Evolutionary conservation across 257 asterid genomes (phyloP).

Genomic region (Euphrasia confusa): DNA sequence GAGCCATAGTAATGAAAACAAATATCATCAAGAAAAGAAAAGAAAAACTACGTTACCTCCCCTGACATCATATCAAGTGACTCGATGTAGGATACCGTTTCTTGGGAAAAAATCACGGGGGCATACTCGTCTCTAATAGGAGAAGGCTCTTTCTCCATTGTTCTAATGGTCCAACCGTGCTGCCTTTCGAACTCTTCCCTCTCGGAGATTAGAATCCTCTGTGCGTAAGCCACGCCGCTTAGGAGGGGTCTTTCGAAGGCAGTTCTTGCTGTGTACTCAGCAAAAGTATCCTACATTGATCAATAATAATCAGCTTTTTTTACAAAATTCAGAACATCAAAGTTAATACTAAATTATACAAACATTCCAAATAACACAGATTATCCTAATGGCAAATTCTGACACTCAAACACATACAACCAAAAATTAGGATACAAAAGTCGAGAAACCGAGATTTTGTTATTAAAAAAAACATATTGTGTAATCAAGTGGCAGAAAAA

Average conservation of each 20-base stretch:
- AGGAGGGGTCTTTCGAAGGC: conserved; percentile 91
- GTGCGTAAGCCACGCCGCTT: conserved; percentile 93
- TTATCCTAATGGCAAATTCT: too few relatives aligned
- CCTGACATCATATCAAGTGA: conserved; percentile 98
- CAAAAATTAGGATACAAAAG: too few relatives aligned
- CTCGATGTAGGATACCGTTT: conserved; percentile 78
- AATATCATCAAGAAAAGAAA: neutral
- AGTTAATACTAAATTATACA: neutral
- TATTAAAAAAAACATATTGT: conserved; percentile 10
- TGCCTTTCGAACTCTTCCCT: conserved; percentile 72
- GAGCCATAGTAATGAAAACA: neutral
- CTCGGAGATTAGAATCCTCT: conserved; percentile 62
- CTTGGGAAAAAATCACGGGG: conserved; percentile 87
- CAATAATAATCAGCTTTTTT: neutral
- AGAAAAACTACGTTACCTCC: conserved; percentile 46
- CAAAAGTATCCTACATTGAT: conserved; percentile 72
- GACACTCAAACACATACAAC: too few relatives aligned
- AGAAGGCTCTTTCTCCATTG: conserved; percentile 81
- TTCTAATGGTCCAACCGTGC: conserved; percentile 83
- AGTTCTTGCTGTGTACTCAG: conserved; percentile 83
- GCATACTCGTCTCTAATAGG: conserved; percentile 85
- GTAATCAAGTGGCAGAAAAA: too few relatives aligned
- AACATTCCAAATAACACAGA: neutral
- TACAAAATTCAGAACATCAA: neutral
- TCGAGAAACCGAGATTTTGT: neutral